phyloP scores from a whole-genome alignment of 2,329 filamentous ascomycete species.

The Penicillium brevicompactum region DNA sequence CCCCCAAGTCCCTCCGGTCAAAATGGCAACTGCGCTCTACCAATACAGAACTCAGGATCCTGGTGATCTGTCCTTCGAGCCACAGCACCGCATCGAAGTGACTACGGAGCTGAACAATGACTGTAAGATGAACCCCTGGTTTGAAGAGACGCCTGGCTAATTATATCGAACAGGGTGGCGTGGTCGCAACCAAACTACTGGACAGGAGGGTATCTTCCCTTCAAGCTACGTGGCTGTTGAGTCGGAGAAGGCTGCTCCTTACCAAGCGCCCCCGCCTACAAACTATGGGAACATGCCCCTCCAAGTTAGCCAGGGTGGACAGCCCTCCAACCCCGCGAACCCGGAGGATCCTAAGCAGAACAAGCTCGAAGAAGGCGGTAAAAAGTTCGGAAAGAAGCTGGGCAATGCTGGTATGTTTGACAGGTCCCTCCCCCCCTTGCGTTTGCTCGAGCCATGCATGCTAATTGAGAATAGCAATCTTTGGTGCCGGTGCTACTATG shows the following conservation, averaged over 20 bases:
- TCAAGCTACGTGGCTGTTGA: slow-evolving; percentile 77
- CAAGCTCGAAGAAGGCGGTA: slow-evolving; percentile 75
- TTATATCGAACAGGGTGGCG: slow-evolving; percentile 62
- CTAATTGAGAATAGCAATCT: slow-evolving; percentile 65
- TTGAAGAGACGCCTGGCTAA: slow-evolving; percentile 13
- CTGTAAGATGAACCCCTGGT: slow-evolving; percentile 53
- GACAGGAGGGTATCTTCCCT: slow-evolving; percentile 91
- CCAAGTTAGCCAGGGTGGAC: slow-evolving; percentile 64
- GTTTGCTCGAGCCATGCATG: neutral
- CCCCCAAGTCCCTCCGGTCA: slow-evolving; percentile 54
- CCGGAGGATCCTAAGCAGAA: slow-evolving; percentile 49
- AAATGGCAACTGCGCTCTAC: slow-evolving; percentile 79
- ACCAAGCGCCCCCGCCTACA: slow-evolving; percentile 40
- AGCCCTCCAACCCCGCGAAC: slow-evolving; percentile 38
- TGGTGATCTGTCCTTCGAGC: slow-evolving; percentile 78
- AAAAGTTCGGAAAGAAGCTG: slow-evolving; percentile 96
- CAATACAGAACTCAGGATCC: slow-evolving; percentile 77
- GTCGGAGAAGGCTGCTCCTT: slow-evolving; percentile 59
- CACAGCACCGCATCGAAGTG: slow-evolving; percentile 78
- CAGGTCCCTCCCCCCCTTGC: neutral
- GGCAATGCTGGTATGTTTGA: slow-evolving; percentile 62
- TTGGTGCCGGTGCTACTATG: slow-evolving; percentile 89
- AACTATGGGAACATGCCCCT: slow-evolving; percentile 68
- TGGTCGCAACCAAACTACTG: slow-evolving; percentile 80
- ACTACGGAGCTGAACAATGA: slow-evolving; percentile 94